Evolutionary conservation across 2,329 filamentous ascomycete genomes (phyloP).

Genomic region (Chalara sp.): DNA sequence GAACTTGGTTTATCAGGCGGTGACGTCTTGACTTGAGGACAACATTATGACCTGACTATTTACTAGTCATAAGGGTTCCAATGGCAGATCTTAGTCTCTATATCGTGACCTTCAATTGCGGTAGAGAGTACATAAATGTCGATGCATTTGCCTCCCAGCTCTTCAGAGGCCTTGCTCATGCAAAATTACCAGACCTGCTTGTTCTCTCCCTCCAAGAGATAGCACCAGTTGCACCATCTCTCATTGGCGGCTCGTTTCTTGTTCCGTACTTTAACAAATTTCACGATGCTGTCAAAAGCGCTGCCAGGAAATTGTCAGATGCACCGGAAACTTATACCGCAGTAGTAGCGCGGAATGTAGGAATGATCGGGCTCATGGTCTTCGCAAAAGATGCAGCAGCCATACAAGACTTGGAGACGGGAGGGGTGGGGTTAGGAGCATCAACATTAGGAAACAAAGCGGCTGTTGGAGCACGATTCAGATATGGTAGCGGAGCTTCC

Average conservation of each 20-base stretch:
- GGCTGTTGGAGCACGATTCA: constrained; percentile 71
- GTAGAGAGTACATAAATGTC: constrained; percentile 61
- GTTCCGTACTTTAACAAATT: constrained; percentile 69
- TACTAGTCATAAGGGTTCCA: too few relatives aligned
- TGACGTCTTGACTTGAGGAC: too few relatives aligned
- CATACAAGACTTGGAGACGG: constrained; percentile 64
- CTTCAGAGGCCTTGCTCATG: constrained; percentile 46
- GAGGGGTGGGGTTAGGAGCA: constrained; percentile 76
- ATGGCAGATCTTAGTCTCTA: constrained; percentile 39
- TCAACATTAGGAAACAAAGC: constrained; percentile 95
- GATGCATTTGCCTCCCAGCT: constrained; percentile 66
- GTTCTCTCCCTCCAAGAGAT: constrained; percentile 78
- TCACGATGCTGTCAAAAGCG: constrained; percentile 63
- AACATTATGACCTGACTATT: too few relatives aligned
- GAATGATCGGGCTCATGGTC: constrained; percentile 85
- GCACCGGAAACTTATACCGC: constrained; percentile 51
- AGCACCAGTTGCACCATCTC: constrained; percentile 74
- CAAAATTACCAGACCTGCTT: constrained; percentile 58
- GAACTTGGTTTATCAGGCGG: too few relatives aligned
- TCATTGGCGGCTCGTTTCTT: constrained; percentile 78
- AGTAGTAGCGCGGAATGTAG: constrained; percentile 66
- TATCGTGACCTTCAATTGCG: constrained; percentile 87
- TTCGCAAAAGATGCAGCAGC: constrained; percentile 62
- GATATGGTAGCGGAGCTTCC: constrained; percentile 38
- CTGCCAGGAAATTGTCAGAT: constrained; percentile 37